A percentile compares a stretch with the other conserved stretches of the same genome.
Evolutionary conservation across 768 basidiomycete species (phyloP).

Genomic region (Podaxis mareebaensis): DNA sequence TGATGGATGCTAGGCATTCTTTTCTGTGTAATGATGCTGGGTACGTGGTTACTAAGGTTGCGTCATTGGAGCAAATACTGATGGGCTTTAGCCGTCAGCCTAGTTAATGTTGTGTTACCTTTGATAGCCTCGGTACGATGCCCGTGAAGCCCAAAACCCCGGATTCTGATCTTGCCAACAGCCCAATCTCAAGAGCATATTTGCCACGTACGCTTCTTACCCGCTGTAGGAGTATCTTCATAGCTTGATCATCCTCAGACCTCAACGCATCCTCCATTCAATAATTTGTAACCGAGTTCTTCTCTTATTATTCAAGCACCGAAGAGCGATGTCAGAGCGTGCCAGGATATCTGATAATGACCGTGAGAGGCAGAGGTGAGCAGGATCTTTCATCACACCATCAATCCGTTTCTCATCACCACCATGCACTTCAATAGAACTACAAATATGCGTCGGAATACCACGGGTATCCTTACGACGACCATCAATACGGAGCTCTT

Average conservation of each 20-base stretch:
- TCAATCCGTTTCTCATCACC: not conserved
- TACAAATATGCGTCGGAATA: not conserved
- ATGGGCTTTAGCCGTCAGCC: not conserved
- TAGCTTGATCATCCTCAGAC: not conserved
- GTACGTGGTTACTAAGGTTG: not conserved
- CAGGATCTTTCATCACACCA: too few species aligned
- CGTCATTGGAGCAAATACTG: too few species aligned
- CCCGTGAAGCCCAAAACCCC: not conserved
- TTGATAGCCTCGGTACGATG: not conserved
- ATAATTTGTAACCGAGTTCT: constrained; percentile 8
- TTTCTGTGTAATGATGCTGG: constrained; percentile 3
- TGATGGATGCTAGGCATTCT: not conserved
- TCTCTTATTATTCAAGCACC: not conserved
- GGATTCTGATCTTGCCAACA: not conserved
- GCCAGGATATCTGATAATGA: not conserved
- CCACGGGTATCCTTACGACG: not conserved
- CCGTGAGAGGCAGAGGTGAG: not conserved
- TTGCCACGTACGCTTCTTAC: not conserved
- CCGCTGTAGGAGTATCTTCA: not conserved
- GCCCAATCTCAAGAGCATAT: not conserved
- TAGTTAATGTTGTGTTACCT: constrained; percentile 2
- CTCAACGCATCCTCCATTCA: constrained; percentile 10
- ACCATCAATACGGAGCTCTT: not conserved
- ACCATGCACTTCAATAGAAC: not conserved
- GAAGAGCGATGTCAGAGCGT: not conserved